Evolutionary conservation across 1,139 yeast species (phyloP).

Genomic region (Suhomyces maxii): DNA sequence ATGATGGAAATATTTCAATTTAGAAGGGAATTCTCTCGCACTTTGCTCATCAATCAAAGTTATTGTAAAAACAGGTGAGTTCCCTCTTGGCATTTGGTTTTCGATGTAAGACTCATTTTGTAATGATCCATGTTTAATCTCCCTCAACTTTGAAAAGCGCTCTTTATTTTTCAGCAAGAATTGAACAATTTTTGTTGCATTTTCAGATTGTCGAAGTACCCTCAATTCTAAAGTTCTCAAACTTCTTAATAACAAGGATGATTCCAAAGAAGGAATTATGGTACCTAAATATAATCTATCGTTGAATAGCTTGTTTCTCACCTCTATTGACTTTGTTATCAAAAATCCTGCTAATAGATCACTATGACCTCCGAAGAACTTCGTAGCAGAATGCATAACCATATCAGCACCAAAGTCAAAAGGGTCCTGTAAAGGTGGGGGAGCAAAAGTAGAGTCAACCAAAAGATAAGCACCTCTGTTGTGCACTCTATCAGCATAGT

Average conservation of each 20-base stretch:
- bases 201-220: constrained; percentile 62
- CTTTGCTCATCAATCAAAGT: constrained; percentile 48
- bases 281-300: constrained; percentile 78
- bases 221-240: constrained; percentile 77
- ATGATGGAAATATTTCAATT: constrained; percentile 72
- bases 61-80: constrained; percentile 76
- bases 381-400: constrained; percentile 87
- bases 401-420: constrained; percentile 80
- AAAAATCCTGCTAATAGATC: constrained; percentile 83
- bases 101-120: constrained; percentile 66
- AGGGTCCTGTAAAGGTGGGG: constrained; percentile 85
- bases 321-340: constrained; percentile 55
- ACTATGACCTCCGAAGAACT: constrained; percentile 93
- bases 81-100: constrained; percentile 65
- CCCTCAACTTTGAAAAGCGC: constrained; percentile 49
- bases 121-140: constrained; percentile 69
- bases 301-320: constrained; percentile 43
- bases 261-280: constrained; percentile 73
- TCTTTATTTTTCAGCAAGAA: constrained; percentile 51
- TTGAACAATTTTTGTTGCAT: constrained; percentile 62
- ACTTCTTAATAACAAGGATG: constrained; percentile 72
- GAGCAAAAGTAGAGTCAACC: constrained; percentile 90
- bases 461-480: constrained; percentile 63
- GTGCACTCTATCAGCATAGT: constrained; percentile 69
- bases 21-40: constrained; percentile 68